Conservation (phyloP, 441 rosid species). For the Aquilaria agallochum region DNA sequence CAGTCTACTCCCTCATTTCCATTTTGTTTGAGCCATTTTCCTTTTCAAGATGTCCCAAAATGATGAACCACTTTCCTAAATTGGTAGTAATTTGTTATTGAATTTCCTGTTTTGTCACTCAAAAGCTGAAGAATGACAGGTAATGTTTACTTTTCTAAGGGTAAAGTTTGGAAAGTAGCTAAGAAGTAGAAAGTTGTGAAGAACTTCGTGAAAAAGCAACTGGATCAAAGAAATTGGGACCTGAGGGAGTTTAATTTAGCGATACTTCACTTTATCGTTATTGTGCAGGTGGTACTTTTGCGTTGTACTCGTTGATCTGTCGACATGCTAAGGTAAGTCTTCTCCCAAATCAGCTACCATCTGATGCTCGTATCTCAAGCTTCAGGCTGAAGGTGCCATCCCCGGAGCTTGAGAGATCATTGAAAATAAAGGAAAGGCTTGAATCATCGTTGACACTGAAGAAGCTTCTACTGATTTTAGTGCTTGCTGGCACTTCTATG, state of each 20-base stretch:
- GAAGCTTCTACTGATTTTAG: slow-evolving; percentile 72
- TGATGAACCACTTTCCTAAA: no score
- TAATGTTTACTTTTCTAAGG: no score
- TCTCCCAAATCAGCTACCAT: slow-evolving; percentile 94
- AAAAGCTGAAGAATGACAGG: no score
- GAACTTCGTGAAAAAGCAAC: no score
- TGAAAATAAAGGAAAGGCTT: slow-evolving; percentile 90
- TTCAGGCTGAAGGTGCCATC: slow-evolving; percentile 97
- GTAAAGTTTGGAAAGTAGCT: neutral
- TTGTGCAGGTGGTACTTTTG: slow-evolving; percentile 90
- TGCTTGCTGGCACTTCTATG: slow-evolving; percentile 97
- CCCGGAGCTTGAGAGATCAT: slow-evolving; percentile 92
- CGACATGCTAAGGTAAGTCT: slow-evolving; percentile 97
- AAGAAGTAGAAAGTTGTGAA: neutral
- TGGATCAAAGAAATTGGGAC: no score
- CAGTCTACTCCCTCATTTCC: no score
- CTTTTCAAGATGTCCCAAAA: neutral
- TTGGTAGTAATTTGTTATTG: no score
- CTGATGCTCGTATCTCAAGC: slow-evolving; percentile 93
- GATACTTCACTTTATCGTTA: slow-evolving; percentile 9
- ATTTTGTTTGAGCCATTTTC: slow-evolving; percentile 5
- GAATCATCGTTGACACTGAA: slow-evolving; percentile 73
- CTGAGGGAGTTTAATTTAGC: no score
- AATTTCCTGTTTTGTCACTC: no score
- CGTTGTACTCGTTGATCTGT: slow-evolving; percentile 89